Evolutionary conservation across 2,329 filamentous ascomycete genomes (phyloP).

Genomic region (Cytospora paraplurivora): DNA sequence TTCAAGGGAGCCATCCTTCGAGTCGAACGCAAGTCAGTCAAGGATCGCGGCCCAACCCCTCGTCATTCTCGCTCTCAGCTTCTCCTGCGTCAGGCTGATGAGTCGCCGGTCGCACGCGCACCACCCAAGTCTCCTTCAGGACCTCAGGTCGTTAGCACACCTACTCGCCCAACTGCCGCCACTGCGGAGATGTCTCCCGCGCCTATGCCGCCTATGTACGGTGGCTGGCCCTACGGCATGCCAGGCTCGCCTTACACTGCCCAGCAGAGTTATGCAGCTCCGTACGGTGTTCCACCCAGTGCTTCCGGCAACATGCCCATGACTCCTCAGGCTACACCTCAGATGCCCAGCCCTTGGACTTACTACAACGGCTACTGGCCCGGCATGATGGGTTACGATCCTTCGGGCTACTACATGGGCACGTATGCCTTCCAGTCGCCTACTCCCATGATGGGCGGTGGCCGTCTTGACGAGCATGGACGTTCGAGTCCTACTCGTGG

Average conservation of each 20-base stretch:
- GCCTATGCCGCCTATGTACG: constrained; percentile 21
- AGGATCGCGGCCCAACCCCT: constrained; percentile 22
- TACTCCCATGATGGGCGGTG: constrained; percentile 11
- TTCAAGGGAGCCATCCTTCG: constrained; percentile 22
- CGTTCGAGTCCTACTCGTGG: constrained; percentile 20
- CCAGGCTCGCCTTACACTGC: constrained; percentile 17
- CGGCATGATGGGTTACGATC: constrained; percentile 20
- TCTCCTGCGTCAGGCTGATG: constrained; percentile 11
- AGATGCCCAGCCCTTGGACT: constrained; percentile 23
- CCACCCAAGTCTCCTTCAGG: constrained; percentile 4
- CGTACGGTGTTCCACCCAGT: constrained; percentile 7
- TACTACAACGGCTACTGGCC: constrained; percentile 27
- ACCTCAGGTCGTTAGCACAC: constrained; percentile 19
- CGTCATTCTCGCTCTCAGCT: constrained; percentile 21
- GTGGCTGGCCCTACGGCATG: constrained; percentile 11
- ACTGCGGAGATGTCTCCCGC: constrained; percentile 18
- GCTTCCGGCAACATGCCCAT: constrained; percentile 13
- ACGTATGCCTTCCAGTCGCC: constrained; percentile 19
- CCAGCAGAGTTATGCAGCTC: constrained; percentile 6
- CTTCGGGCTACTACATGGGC: constrained; percentile 17
- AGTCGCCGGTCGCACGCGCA: constrained; percentile 8
- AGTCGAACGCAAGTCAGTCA: constrained; percentile 28
- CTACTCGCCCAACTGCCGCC: constrained; percentile 11
- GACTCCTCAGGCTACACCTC: constrained; percentile 23
- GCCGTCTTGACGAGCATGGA: constrained; percentile 4